Percentiles rank a stretch among this genome's conserved stretches.
phyloP scores from a whole-genome alignment of 306 rosid genomes.

The barrel medic (Medicago truncatula) region MtrunA17r5.0-ANR NC_053048.1:52675001-52675500 shows the following conservation, averaged over 20 bases:
- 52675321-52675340: conserved; percentile 84
- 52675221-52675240: conserved; percentile 57
- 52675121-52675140: too few relatives aligned
- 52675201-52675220: conserved; percentile 66
- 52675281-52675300: conserved; percentile 64
- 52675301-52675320: conserved; percentile 64
- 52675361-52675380: conserved; percentile 62
- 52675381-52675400: conserved; percentile 69
- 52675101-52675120: conserved; percentile 63
- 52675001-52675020: conserved; percentile 85
- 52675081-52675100: conserved; percentile 65
- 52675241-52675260: conserved; percentile 56
- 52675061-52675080: conserved; percentile 71
- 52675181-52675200: conserved; percentile 60
- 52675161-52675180: too few relatives aligned
- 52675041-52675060: conserved; percentile 88
- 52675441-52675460: conserved; percentile 65
- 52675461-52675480: conserved; percentile 69
- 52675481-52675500: conserved; percentile 74
- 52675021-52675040: conserved; percentile 72
- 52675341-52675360: conserved; percentile 85
- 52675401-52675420: conserved; percentile 70
- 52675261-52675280: conserved; percentile 56
- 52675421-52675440: conserved; percentile 72
- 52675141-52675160: not conserved